Evolutionary conservation across 2,329 filamentous ascomycete genomes (phyloP).

Genomic region (Calonectria honghensis): DNA sequence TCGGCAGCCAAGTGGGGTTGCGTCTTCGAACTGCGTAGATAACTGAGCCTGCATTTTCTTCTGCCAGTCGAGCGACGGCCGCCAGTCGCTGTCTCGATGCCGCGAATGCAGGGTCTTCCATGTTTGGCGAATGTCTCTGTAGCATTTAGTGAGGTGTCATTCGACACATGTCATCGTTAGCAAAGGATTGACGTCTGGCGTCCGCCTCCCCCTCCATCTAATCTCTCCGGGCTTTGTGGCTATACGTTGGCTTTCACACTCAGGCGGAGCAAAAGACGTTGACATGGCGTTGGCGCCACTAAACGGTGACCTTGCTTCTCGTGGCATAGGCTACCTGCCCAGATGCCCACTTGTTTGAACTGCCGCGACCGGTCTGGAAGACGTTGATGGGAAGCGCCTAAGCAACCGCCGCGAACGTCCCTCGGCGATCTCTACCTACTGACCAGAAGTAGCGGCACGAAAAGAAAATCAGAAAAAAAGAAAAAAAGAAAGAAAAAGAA

Average conservation of each 20-base stretch:
- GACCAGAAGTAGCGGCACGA: neutral
- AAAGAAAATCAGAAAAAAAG: no score
- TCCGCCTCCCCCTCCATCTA: conserved; percentile 23
- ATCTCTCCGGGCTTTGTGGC: conserved; percentile 29
- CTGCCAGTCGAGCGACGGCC: conserved; percentile 40
- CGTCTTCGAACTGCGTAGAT: conserved; percentile 40
- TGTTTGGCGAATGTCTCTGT: conserved; percentile 28
- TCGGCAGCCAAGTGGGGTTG: neutral
- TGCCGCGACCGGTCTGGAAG: neutral
- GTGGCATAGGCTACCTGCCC: neutral
- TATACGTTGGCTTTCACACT: conserved; percentile 39
- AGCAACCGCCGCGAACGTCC: neutral
- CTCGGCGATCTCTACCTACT: neutral
- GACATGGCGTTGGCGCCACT: conserved; percentile 21
- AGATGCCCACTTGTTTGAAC: neutral
- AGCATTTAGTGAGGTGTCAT: conserved; percentile 23
- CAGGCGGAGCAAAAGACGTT: conserved; percentile 35
- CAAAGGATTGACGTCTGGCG: conserved; percentile 24
- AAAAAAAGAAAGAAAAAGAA: no score
- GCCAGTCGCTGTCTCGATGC: conserved; percentile 46
- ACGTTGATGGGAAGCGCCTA: neutral
- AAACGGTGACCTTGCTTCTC: conserved; percentile 5
- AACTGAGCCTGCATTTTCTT: conserved; percentile 46
- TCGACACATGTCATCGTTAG: conserved; percentile 35
- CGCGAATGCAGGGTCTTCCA: conserved; percentile 32